Evolutionary conservation across 1,284 basidiomycete genomes (phyloP), one percentile per base, ranked within the genome.

Genomic region (Melampsora medusae): DNA sequence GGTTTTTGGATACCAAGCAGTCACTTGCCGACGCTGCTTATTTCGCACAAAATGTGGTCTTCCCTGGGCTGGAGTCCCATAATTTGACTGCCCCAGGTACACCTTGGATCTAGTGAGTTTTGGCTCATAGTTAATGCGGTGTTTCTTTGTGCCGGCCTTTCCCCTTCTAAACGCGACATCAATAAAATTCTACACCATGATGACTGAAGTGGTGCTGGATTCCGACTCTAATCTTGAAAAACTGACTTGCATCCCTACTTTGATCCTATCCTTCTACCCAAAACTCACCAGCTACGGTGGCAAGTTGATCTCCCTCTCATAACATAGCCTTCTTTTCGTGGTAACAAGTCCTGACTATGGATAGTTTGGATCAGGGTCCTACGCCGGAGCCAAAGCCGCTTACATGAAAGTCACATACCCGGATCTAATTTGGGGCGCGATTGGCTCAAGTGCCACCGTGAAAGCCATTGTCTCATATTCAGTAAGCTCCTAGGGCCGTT

Each of bases 281-380:
- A n/a, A 28, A 56, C 12, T 56, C 9, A 7, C 12, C 19, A 56
- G 53, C 12, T 56, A 56, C 25, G 53, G 53, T 28, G 53, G 53
- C 53, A 56, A 56, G 53, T 56, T 56, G 1, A 56, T 56, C 4
- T 42, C 4, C 12, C 4, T 42, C 4, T 42, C 38, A 6, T 6
- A 42, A 42, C 12, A 42, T 12, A 12, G 38, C 38, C 10, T 42
- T 42, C 10, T 1, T 42, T 10, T 42, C n/a, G 6, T 42, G 12
- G 38, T 6, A 5, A 42, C 1, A 12, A 42, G 10, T 42, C 38
- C 77, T 38, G 5, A 61, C 61, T 50, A 38, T 48, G 68, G 72
- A 5, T 74, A 80, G 17, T 81, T 82, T 69, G 80, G 81, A 48
- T 81, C 81, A 38, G 81, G 81, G 19, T 81, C 80, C 38, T 82